A percentile compares a stretch with the other conserved stretches of the same genome.
Evolutionary conservation across 768 basidiomycete species (phyloP).

Genomic region (Lentinula sp.): DNA sequence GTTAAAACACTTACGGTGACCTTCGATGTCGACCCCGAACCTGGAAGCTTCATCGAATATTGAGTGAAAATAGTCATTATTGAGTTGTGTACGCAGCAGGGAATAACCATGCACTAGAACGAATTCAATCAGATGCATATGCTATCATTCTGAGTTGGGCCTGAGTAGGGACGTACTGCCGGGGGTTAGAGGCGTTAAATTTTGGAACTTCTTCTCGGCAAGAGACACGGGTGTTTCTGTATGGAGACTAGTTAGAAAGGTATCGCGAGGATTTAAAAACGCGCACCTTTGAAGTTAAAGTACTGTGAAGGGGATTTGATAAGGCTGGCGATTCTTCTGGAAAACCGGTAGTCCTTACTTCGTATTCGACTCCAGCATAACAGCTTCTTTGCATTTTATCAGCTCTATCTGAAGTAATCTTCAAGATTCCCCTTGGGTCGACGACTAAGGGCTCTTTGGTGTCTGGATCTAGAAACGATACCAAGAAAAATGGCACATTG

Average conservation of each 20-base stretch:
- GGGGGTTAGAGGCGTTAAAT: conserved; percentile 77
- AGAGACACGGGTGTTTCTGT: conserved; percentile 76
- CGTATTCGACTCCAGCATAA: conserved; percentile 89
- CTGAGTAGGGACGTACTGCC: conserved; percentile 66
- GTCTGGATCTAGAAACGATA: conserved; percentile 86
- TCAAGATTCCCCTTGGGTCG: conserved; percentile 83
- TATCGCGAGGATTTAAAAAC: background rate
- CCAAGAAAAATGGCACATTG: conserved; percentile 88
- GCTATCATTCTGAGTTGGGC: background rate
- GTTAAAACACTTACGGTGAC: conserved; percentile 55
- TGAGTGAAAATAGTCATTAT: conserved; percentile 84
- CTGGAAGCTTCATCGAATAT: conserved; percentile 69
- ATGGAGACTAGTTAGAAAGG: background rate
- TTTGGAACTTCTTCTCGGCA: conserved; percentile 70
- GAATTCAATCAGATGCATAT: background rate
- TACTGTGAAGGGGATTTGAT: conserved; percentile 39
- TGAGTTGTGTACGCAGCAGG: conserved; percentile 83
- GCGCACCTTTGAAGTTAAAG: conserved; percentile 82
- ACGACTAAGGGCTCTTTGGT: conserved; percentile 70
- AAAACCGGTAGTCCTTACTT: conserved; percentile 43
- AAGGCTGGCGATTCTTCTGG: conserved; percentile 3
- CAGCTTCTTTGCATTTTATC: conserved; percentile 49
- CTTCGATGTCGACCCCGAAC: conserved; percentile 82
- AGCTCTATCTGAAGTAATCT: conserved; percentile 47
- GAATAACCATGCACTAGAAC: conserved; percentile 93